Base-by-base conservation (phyloP, 768 basidiomycete genomes). In the Scleroderma citrinum region DNA sequence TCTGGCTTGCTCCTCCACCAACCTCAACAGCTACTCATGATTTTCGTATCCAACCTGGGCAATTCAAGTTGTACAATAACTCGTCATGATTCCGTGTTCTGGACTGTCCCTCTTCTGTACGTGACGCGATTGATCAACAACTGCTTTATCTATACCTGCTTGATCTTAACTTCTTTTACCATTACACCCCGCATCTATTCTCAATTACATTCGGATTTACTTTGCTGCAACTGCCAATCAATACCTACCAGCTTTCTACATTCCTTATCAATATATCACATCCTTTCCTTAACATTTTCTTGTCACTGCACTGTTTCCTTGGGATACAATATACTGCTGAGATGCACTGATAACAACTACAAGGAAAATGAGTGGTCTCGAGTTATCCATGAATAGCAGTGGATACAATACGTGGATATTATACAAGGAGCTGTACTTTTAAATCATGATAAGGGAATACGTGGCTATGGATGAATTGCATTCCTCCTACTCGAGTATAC, bases 91-190 rank as follows among this genome's bases (percentile, higher is more conserved):
- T 16, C 24, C 24, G 20, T 39, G 23, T 21, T 12, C 19, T 23
- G 26, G 7, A 39, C 38, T 3, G 38, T 39, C 19, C 19, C 11
- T 7, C 11, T 21, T 14, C 14, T 42, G 24, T 29, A 42, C 21
- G 40, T 14, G 40, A 42, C 24, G 24, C 23, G 23, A 26, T 42
- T 29, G 16, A 8, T 42, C 13, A n/a, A 42, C 16, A 42, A 14
- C 7, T 46, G 21, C 19, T 30, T 37, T 30, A 49, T 29, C 20
- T 6, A 35, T 48, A 7, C 20, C 21, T 24, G 30, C 29, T n/a
- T 46, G 44, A 48, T 38, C 26, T 31, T n/a, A 16, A 35, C 46
- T 43, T 30, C 16, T 30, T 48, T 34, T 48, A 29, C 40, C n/a
- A 16, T 40, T 31, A 40, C 36, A 48, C 39, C 39, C 48, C 16